Percentiles rank a stretch among this genome's conserved stretches.
Conservation (phyloP, 2,329 filamentous ascomycete species). For the Albophoma yamanashiensis region DNA sequence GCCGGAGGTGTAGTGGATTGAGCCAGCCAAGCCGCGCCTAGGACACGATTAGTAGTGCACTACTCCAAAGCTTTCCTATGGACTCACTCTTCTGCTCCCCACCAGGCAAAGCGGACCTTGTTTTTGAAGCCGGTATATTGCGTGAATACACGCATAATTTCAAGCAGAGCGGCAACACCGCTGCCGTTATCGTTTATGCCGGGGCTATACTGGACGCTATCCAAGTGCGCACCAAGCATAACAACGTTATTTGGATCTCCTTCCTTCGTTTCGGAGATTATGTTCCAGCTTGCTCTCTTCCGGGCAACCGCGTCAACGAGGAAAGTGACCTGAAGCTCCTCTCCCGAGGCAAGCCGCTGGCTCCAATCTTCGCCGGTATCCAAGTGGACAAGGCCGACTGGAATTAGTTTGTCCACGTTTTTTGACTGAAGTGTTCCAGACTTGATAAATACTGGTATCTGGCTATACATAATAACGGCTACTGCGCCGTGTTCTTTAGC, state of each 20-base stretch:
- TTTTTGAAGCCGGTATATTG: constrained; percentile 24
- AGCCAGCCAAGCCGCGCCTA: constrained; percentile 31
- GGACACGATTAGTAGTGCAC: neutral
- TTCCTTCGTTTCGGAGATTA: constrained; percentile 28
- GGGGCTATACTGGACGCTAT: constrained; percentile 24
- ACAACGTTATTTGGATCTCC: constrained; percentile 27
- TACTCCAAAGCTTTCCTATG: neutral
- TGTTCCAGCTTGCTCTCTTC: constrained; percentile 22
- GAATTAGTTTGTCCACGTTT: constrained; percentile 19
- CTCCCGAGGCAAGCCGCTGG: constrained; percentile 15
- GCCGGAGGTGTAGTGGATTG: constrained; percentile 25
- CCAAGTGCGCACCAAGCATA: constrained; percentile 28
- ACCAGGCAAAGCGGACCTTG: constrained; percentile 29
- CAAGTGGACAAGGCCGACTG: constrained; percentile 21
- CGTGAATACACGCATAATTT: constrained; percentile 21
- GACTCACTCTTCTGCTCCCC: constrained; percentile 26
- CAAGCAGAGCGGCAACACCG: constrained; percentile 22
- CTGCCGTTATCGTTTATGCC: constrained; percentile 30
- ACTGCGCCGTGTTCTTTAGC: constrained; percentile 28
- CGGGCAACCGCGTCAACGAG: constrained; percentile 21
- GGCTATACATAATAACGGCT: constrained; percentile 49
- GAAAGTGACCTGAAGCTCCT: constrained; percentile 18
- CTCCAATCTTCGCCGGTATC: constrained; percentile 22
- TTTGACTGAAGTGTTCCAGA: constrained; percentile 35
- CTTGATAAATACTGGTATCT: constrained; percentile 28